phyloP scores from a whole-genome alignment of 352 stramenopile genomes.

The Lagenidium sp. region DNA sequence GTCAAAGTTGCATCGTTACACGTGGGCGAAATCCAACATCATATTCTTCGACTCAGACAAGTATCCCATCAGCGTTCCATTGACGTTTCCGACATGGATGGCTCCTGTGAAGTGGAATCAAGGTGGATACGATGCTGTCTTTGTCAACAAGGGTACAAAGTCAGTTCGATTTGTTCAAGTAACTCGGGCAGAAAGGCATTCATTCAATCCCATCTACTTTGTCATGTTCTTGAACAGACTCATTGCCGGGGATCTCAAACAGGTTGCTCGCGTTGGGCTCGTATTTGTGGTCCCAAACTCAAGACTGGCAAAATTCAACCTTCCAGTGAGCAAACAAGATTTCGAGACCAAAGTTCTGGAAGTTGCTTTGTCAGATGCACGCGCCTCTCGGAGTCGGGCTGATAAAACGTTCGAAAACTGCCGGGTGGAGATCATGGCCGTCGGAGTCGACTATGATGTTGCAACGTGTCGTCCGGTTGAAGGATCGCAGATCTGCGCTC shows the following conservation, averaged over 20 bases:
- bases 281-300: constrained; percentile 9
- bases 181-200: constrained; percentile 4
- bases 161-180: constrained; percentile 12
- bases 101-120: constrained; percentile 13
- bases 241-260: constrained; percentile 5
- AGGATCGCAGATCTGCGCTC: constrained; percentile 3
- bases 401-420: constrained; percentile 6
- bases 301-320: constrained; percentile 1
- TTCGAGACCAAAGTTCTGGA: constrained; percentile 4
- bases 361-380: constrained; percentile 4
- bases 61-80: constrained; percentile 5
- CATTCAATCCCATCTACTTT: constrained; percentile 4
- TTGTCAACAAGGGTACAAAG: constrained; percentile 6
- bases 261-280: constrained; percentile 8
- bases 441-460: constrained; percentile 9
- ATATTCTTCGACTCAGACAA: constrained; percentile 10
- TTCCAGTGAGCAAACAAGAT: constrained; percentile 4
- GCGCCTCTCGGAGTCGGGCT: constrained; percentile 1
- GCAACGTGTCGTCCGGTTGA: neutral
- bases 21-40: constrained; percentile 4
- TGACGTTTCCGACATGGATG: constrained; percentile 8
- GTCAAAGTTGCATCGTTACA: neutral
- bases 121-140: constrained; percentile 12
- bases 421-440: constrained; percentile 3
- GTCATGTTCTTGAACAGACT: constrained; percentile 13